These are phyloP conservation scores for Sugiyamaella sp. DNA, from an alignment of 1,139 yeast species.

Conservation along the genomic window DNA sequence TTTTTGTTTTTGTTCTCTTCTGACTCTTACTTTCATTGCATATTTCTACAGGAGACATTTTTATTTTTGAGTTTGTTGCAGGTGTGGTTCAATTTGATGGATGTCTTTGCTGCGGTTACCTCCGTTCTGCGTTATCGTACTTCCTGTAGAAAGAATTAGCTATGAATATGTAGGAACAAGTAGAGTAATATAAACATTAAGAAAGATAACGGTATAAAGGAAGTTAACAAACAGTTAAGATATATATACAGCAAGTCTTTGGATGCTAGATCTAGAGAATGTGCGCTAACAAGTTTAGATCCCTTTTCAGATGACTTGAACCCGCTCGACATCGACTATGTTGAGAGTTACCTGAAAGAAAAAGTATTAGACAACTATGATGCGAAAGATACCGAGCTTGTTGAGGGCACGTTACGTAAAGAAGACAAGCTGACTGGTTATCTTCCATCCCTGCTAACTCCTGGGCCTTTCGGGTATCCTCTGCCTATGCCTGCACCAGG, in stretches of 20 bases:
- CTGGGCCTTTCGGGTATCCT: constrained; percentile 5
- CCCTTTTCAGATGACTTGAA: constrained; percentile 17
- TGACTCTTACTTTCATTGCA: constrained; percentile 8
- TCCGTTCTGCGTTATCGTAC: neutral
- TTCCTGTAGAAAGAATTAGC: constrained; percentile 17
- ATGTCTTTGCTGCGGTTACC: neutral
- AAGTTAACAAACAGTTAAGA: too few relatives aligned
- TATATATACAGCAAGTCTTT: neutral
- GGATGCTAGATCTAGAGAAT: neutral
- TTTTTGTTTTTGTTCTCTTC: constrained; percentile 8
- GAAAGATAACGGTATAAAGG: too few relatives aligned
- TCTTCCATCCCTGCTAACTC: constrained; percentile 10
- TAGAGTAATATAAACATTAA: constrained; percentile 3
- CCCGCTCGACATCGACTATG: constrained; percentile 16
- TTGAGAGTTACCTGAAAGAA: constrained; percentile 1
- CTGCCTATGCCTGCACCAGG: constrained; percentile 5
- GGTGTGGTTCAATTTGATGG: neutral
- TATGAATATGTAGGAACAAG: constrained; percentile 11
- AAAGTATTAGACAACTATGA: neutral
- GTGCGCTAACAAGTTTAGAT: constrained; percentile 13
- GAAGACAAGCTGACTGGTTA: neutral
- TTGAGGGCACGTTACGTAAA: constrained; percentile 8
- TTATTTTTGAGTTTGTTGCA: constrained; percentile 2
- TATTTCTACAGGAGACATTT: constrained; percentile 16
- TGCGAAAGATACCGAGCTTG: constrained; percentile 13